Conservation (phyloP, 768 basidiomycete genomes). For the Rhodotorula toruloides region DNA sequence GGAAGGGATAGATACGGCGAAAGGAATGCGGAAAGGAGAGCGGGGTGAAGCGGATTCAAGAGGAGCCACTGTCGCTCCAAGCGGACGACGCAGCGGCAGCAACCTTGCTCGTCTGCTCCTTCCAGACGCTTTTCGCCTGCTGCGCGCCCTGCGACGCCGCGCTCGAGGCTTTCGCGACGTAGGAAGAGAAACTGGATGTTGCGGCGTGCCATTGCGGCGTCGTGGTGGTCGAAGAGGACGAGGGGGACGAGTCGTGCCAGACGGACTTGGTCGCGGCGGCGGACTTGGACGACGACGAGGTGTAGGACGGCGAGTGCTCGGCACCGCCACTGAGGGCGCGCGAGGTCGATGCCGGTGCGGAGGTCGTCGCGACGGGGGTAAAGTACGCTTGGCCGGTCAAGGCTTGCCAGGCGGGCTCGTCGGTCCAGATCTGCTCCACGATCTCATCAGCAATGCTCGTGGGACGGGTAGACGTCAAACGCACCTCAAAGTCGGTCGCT, state of each 20-base stretch:
- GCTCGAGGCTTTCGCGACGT: not conserved
- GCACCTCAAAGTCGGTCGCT: constrained; percentile 39
- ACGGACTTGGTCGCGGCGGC: not conserved
- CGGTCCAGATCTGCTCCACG: constrained; percentile 35
- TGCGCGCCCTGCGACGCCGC: not conserved
- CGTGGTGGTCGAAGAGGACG: not conserved
- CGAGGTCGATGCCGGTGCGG: not conserved
- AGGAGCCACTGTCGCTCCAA: no score
- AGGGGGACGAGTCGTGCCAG: not conserved
- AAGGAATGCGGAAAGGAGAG: no score
- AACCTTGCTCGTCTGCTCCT: not conserved
- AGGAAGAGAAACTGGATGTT: not conserved
- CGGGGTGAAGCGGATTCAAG: no score
- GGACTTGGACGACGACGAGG: not conserved
- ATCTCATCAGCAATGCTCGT: not conserved
- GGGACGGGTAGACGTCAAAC: not conserved
- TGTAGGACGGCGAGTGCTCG: no score
- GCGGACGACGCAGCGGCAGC: not conserved
- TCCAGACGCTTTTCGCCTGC: not conserved
- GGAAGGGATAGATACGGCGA: no score
- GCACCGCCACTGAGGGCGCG: not conserved
- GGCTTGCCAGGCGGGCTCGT: constrained; percentile 32
- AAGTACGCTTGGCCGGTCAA: constrained; percentile 13
- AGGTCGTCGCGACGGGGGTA: no score
- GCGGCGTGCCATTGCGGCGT: not conserved